phyloP scores from a whole-genome alignment of 805 yeast species.

The Kurtzmaniella fragi region DNA sequence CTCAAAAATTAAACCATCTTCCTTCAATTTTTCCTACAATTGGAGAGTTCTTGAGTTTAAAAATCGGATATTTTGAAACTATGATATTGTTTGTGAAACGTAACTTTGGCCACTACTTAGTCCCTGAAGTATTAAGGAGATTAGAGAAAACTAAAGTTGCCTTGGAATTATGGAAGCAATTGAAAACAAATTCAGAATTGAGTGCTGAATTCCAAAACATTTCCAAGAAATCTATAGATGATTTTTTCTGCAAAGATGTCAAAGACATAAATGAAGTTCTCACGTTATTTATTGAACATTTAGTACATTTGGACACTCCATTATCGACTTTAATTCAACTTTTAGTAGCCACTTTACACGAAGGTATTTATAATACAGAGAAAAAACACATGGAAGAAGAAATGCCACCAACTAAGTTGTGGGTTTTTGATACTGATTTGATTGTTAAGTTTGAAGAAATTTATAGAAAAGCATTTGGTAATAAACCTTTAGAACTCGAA shows the following conservation, averaged over 20 bases:
- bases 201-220: slow-evolving; percentile 2
- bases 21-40: slow-evolving; percentile 34
- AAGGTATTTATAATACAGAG: slow-evolving; percentile 37
- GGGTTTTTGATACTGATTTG: slow-evolving; percentile 45
- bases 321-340: slow-evolving; percentile 13
- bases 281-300: slow-evolving; percentile 19
- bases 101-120: background rate
- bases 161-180: slow-evolving; percentile 31
- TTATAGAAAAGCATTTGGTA: slow-evolving; percentile 22
- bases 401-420: slow-evolving; percentile 27
- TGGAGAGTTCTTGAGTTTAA: too few species aligned
- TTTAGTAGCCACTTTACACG: slow-evolving; percentile 22
- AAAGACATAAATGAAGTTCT: slow-evolving; percentile 21
- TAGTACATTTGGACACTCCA: slow-evolving; percentile 13
- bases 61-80: slow-evolving; percentile 26
- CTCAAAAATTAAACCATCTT: slow-evolving; percentile 49
- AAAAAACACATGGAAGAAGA: slow-evolving; percentile 25
- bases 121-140: slow-evolving; percentile 11
- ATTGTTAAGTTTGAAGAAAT: slow-evolving; percentile 37
- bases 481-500: slow-evolving; percentile 9
- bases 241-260: background rate
- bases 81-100: slow-evolving; percentile 39
- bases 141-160: slow-evolving; percentile 48
- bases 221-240: slow-evolving; percentile 2
- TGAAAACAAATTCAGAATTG: slow-evolving; percentile 5